Conservation (phyloP, 768 basidiomycete species). For the Podaxis sp. region DNA sequence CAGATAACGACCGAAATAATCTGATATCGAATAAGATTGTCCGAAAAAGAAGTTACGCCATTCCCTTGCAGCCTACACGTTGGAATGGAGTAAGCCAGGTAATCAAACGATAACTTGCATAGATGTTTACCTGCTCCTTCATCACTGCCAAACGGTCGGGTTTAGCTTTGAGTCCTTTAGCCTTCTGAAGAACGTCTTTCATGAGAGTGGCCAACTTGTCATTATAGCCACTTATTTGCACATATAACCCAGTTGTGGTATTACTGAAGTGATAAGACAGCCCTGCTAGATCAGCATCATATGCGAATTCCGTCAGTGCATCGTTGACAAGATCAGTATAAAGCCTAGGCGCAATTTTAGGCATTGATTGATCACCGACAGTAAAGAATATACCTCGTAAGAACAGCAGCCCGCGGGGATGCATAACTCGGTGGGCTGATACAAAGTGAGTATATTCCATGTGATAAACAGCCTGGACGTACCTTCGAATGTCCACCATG, state of each 20-base stretch:
- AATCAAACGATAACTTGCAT: background rate
- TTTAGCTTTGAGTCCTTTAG: conserved; percentile 62
- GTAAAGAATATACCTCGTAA: conserved; percentile 56
- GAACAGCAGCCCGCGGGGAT: conserved; percentile 68
- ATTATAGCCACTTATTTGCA: conserved; percentile 83
- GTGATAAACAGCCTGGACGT: conserved; percentile 16
- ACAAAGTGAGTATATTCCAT: background rate
- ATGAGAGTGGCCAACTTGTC: conserved; percentile 83
- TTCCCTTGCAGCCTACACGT: conserved; percentile 62
- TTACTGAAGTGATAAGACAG: conserved; percentile 69
- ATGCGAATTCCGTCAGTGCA: conserved; percentile 85
- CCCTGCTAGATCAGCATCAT: conserved; percentile 91
- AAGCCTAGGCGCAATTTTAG: conserved; percentile 44
- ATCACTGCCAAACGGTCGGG: conserved; percentile 77
- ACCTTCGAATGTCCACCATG: conserved; percentile 77
- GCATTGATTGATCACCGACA: background rate
- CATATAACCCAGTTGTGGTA: conserved; percentile 62
- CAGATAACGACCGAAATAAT: conserved; percentile 72
- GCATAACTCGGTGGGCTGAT: conserved; percentile 56
- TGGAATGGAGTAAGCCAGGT: conserved; percentile 9
- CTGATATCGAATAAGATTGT: conserved; percentile 78
- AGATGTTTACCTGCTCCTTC: conserved; percentile 68
- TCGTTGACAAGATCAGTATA: conserved; percentile 87
- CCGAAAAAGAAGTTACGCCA: conserved; percentile 88
- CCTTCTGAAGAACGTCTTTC: conserved; percentile 66